These are phyloP conservation scores for Puccinellia tenuiflora DNA, from an alignment of 176 grass and related monocot species.

Conservation along the genomic window DNA sequence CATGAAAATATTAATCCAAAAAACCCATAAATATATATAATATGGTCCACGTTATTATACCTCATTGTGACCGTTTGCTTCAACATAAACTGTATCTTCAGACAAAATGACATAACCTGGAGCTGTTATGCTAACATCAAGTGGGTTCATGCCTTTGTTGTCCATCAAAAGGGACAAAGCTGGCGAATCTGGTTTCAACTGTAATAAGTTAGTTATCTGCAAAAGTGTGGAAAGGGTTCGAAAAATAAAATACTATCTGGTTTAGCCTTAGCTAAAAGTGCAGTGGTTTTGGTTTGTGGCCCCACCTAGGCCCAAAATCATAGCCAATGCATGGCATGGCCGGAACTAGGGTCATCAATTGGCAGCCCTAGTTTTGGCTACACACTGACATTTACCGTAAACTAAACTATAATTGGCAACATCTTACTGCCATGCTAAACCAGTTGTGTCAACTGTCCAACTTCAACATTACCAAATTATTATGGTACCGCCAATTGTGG, in stretches of 20 bases:
- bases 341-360: background rate
- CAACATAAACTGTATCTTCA: slow-evolving; percentile 40
- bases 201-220: background rate
- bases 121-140: slow-evolving; percentile 61
- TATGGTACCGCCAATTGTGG: background rate
- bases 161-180: slow-evolving; percentile 81
- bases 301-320: background rate
- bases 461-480: background rate
- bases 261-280: background rate
- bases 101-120: slow-evolving; percentile 60
- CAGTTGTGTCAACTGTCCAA: background rate
- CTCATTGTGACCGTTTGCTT: slow-evolving; percentile 57
- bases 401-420: background rate
- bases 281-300: background rate
- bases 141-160: slow-evolving; percentile 50
- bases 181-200: slow-evolving; percentile 61
- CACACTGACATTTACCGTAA: background rate
- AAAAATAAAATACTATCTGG: background rate
- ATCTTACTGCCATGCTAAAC: background rate
- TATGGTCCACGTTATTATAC: slow-evolving; percentile 31
- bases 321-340: background rate
- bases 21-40: slow-evolving; percentile 2
- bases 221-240: background rate
- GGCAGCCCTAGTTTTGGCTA: background rate
- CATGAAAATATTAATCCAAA: background rate